phyloP scores from a whole-genome alignment of 352 stramenopile species.

The Phytophthora meadii region DNA sequence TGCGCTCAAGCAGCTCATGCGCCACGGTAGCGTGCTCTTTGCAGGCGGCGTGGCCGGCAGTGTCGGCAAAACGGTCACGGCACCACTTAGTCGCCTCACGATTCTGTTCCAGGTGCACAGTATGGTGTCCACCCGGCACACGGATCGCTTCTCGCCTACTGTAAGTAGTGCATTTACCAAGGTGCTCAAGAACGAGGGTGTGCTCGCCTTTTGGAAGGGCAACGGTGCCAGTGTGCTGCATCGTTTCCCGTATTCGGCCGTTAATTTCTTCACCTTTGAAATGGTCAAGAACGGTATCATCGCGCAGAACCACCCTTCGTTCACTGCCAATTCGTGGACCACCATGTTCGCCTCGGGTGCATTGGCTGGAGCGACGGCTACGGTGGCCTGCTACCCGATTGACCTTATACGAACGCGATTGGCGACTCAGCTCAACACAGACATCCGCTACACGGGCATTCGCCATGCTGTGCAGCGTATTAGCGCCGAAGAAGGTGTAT shows the following conservation, averaged over 20 bases:
- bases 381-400: conserved; percentile 95
- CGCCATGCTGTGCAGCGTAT: conserved; percentile 94
- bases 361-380: conserved; percentile 74
- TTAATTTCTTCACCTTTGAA: conserved; percentile 98
- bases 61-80: conserved; percentile 96
- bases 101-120: conserved; percentile 98
- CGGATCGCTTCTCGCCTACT: conserved; percentile 81
- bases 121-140: conserved; percentile 92
- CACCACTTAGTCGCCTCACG: conserved; percentile 94
- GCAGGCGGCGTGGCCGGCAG: conserved; percentile 94
- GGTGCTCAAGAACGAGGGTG: conserved; percentile 93
- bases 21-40: conserved; percentile 82
- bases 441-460: conserved; percentile 92
- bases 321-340: conserved; percentile 77
- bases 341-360: conserved; percentile 83
- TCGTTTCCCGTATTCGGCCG: conserved; percentile 96
- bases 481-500: conserved; percentile 84
- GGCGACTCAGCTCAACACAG: conserved; percentile 93
- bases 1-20: conserved; percentile 72
- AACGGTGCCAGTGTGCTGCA: conserved; percentile 96
- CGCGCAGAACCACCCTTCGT: conserved; percentile 62
- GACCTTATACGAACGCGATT: conserved; percentile 96
- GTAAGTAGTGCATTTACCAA: conserved; percentile 86
- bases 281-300: conserved; percentile 86
- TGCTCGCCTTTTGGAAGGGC: conserved; percentile 94